Base-by-base conservation (phyloP, 192 early-diverging fungal genomes). In the Kickxella alabastrina region DNA sequence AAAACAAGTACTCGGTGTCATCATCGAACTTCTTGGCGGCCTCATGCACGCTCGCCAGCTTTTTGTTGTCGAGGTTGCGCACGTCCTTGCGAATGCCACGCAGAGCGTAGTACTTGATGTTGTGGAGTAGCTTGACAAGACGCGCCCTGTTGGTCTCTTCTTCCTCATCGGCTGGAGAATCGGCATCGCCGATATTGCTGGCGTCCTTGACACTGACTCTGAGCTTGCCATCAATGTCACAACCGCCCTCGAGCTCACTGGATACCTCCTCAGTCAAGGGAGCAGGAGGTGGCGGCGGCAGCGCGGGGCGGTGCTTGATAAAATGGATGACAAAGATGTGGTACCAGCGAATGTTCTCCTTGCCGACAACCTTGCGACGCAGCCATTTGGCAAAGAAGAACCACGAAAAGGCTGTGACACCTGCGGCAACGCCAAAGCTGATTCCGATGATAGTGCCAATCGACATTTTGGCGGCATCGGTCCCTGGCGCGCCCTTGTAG, bases 1-100 rank as follows among this genome's bases (percentile, higher is more conserved):
- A 89, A 80, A 86, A 92, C 23, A 92, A 77, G 52, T 84, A 80
- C 65, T 92, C 90, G 24, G 85, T 87, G 27, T 86, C 72, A 50
- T 68, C 75, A 43, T 91, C 87, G 52, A 82, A 90, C 47, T 82
- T 69, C 43, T 78, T 77, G 26, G 89, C 85, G 25, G 72, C 75
- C 24, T 64, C 75, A 52, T 91, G 89, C 17, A 86, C 68, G 25
- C 64, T 40, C n/a, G 68, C 58, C 14, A 75, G 43, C 38, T 67
- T 52, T 18, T 73, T 53, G 54, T 80, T 74, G 1, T 74, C 55
- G 12, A 79, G 59, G 47, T 79, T 79, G 43, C 75, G 74, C 24
- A 81, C 78, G 51, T 81, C 80, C 41, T 81, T 56, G 12, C 45
- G 57, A 21, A 81, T 37, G 38, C 80, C 80, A 29, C 64, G 69